Evolutionary conservation across 108 stramenopile genomes (phyloP).

Genomic region (Epipyxis sp.): DNA sequence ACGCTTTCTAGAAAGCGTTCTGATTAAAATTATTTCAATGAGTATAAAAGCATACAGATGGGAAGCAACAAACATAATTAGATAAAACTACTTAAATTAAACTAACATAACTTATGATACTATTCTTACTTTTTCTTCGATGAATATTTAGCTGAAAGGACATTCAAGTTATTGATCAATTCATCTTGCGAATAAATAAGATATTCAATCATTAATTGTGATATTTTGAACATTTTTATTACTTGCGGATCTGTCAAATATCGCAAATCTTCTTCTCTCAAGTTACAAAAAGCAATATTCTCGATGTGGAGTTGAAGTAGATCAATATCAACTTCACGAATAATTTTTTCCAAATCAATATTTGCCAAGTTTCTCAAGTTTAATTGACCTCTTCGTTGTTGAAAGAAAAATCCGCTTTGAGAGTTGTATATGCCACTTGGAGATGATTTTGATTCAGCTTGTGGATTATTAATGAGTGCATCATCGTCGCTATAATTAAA

Average conservation of each 20-base stretch:
- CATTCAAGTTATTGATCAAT: constrained; percentile 56
- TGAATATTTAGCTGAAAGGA: constrained; percentile 44
- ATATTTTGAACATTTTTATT: constrained; percentile 59
- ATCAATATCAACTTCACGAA: constrained; percentile 58
- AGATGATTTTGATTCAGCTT: too few relatives aligned
- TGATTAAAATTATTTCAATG: background rate
- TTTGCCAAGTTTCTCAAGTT: constrained; percentile 54
- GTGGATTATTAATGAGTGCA: too few relatives aligned
- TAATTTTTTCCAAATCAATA: constrained; percentile 51
- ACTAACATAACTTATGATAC: too few relatives aligned
- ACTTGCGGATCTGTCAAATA: constrained; percentile 57
- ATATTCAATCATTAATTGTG: constrained; percentile 65
- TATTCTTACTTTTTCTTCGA: constrained; percentile 41
- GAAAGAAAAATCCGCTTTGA: constrained; percentile 62
- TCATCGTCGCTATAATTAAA: too few relatives aligned
- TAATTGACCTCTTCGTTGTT: constrained; percentile 53
- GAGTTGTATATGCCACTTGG: too few relatives aligned
- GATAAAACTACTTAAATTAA: too few relatives aligned
- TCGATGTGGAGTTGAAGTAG: constrained; percentile 54
- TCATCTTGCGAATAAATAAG: constrained; percentile 59
- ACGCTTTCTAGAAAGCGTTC: constrained; percentile 12
- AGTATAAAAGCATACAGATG: too few relatives aligned
- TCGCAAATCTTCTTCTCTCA: constrained; percentile 57
- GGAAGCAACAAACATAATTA: too few relatives aligned
- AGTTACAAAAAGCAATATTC: constrained; percentile 57